Evolutionary conservation across 345 rosid species (phyloP).

Genomic region (Rhodamnia argentea): DNA sequence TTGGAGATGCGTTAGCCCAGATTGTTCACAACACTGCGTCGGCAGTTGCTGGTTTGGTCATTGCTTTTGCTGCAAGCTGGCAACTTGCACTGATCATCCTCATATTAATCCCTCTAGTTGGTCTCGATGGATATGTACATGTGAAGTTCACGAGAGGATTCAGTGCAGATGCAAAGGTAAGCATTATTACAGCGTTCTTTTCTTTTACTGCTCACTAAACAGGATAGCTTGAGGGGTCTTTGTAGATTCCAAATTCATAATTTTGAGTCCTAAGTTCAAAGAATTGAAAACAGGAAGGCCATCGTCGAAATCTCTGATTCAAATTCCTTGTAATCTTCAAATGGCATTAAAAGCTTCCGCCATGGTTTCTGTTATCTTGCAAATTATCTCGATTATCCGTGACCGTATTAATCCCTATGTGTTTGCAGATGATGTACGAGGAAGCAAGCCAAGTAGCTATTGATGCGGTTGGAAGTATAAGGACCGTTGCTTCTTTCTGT

Average conservation of each 20-base stretch:
- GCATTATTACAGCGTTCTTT: background rate
- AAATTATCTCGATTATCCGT: background rate
- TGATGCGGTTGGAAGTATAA: slow-evolving; percentile 80
- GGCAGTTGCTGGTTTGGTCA: slow-evolving; percentile 52
- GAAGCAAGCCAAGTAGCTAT: slow-evolving; percentile 91
- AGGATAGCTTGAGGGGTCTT: background rate
- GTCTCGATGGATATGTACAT: slow-evolving; percentile 46
- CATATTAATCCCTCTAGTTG: slow-evolving; percentile 53
- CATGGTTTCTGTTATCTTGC: background rate
- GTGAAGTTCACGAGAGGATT: slow-evolving; percentile 61
- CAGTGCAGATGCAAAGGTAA: slow-evolving; percentile 77
- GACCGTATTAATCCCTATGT: background rate
- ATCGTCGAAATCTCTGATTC: background rate
- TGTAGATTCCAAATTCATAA: background rate
- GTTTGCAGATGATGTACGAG: slow-evolving; percentile 68
- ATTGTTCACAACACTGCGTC: slow-evolving; percentile 53
- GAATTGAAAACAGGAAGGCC: background rate
- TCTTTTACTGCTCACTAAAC: background rate
- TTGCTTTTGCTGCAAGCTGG: slow-evolving; percentile 70
- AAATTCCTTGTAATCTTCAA: background rate
- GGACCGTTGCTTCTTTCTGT: slow-evolving; percentile 85
- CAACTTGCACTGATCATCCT: slow-evolving; percentile 56
- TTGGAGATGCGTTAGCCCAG: slow-evolving; percentile 67
- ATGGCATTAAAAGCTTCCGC: background rate
- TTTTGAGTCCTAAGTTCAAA: background rate